A percentile compares a stretch with the other conserved stretches of the same genome.
Conservation (phyloP, 2,329 filamentous ascomycete species). For the Davidsoniella virescens region DNA sequence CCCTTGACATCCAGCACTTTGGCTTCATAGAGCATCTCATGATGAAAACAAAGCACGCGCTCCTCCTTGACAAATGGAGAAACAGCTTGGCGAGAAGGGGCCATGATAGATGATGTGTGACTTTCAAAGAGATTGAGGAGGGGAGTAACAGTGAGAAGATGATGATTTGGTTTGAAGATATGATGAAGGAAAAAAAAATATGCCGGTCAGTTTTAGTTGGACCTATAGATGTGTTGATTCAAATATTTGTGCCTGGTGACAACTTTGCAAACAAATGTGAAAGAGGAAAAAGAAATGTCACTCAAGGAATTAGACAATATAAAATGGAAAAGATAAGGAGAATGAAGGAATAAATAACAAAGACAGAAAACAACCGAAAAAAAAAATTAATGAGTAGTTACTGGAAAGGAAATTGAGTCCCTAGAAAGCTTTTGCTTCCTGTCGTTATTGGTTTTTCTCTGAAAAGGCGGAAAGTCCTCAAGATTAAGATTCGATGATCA, state of each 20-base stretch:
- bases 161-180: not conserved
- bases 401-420: not conserved
- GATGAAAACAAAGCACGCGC: constrained; percentile 90
- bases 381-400: too few relatives aligned
- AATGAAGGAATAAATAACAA: too few relatives aligned
- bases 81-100: constrained; percentile 27
- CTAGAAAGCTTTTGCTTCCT: not conserved
- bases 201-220: not conserved
- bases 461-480: too few relatives aligned
- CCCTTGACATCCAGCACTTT: constrained; percentile 68
- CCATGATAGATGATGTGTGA: constrained; percentile 20
- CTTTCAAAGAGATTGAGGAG: not conserved
- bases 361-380: too few relatives aligned
- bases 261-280: not conserved
- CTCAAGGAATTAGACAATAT: not conserved
- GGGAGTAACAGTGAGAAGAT: not conserved
- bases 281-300: not conserved
- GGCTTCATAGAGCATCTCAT: constrained; percentile 92
- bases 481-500: too few relatives aligned
- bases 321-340: too few relatives aligned
- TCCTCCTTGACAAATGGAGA: constrained; percentile 60
- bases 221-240: not conserved
- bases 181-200: not conserved
- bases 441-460: not conserved
- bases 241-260: not conserved